phyloP scores from a whole-genome alignment of 768 basidiomycete species.

The Hebeloma cylindrosporum region DNA sequence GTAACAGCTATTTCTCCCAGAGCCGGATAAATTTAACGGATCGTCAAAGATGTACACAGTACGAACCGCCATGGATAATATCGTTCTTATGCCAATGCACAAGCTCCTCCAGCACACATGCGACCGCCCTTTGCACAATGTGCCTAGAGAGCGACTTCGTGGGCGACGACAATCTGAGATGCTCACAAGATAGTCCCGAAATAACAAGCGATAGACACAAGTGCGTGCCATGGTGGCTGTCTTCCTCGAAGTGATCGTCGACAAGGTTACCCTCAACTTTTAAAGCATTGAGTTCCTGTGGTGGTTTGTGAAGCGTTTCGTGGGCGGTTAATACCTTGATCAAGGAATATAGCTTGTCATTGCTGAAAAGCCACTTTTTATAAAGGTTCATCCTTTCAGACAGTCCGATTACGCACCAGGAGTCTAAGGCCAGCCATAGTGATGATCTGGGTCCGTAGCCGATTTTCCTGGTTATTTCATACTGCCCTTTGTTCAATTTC shows the following conservation, averaged over 20 bases:
- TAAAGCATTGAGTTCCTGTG: not conserved
- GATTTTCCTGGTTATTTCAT: slow-evolving; percentile 15
- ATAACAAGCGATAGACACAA: slow-evolving; percentile 12
- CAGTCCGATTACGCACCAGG: not conserved
- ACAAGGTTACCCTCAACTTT: not conserved
- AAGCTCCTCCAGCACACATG: slow-evolving; percentile 4
- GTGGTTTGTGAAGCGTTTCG: slow-evolving; percentile 4
- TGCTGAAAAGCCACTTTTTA: not conserved
- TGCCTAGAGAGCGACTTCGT: slow-evolving; percentile 13
- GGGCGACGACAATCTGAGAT: slow-evolving; percentile 8
- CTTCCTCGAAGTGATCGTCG: slow-evolving; percentile 11
- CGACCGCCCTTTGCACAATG: slow-evolving; percentile 12
- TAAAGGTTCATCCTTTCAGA: not conserved
- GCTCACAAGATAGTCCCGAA: slow-evolving; percentile 3
- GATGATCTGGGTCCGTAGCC: slow-evolving; percentile 19
- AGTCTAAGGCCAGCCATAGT: slow-evolving; percentile 12
- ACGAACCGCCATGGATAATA: slow-evolving; percentile 10
- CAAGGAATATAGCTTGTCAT: slow-evolving; percentile 2
- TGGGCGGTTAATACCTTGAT: slow-evolving; percentile 13
- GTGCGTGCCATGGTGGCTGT: slow-evolving; percentile 15
- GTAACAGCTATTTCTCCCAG: slow-evolving; percentile 1
- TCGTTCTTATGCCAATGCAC: not conserved
- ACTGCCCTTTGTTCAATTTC: slow-evolving; percentile 10
- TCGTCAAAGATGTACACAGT: not conserved
- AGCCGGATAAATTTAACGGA: not conserved